These are phyloP conservation scores for Capsicum pubescens DNA, from an alignment of 257 asterid species.

Conservation along the genomic window DNA sequence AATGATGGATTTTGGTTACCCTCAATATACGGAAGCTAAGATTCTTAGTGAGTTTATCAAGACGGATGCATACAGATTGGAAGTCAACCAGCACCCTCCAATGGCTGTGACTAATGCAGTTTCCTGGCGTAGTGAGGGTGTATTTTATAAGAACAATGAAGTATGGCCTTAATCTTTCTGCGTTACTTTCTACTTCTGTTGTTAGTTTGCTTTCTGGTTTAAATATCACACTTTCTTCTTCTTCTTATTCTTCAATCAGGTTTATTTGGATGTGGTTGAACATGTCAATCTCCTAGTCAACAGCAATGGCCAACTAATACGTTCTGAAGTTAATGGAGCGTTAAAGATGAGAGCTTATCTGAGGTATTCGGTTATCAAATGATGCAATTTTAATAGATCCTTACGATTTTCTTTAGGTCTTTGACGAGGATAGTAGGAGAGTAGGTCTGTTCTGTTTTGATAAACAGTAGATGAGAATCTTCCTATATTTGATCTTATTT, in stretches of 20 bases:
- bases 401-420: not conserved
- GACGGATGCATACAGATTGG: conserved; percentile 99
- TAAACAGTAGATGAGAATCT: not conserved
- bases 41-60: conserved; percentile 97
- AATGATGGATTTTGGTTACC: conserved; percentile 99
- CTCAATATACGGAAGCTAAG: conserved; percentile 98
- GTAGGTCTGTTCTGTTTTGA: not conserved
- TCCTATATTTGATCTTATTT: not conserved
- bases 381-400: not conserved
- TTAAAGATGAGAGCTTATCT: conserved; percentile 96
- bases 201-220: not conserved
- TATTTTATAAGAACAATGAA: conserved; percentile 91
- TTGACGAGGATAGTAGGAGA: not conserved
- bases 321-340: conserved; percentile 98
- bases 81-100: conserved; percentile 96
- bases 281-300: conserved; percentile 98
- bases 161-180: conserved; percentile 45
- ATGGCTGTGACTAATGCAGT: conserved; percentile 99
- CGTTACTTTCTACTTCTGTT: not conserved
- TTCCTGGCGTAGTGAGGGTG: conserved; percentile 99
- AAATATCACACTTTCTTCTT: not conserved
- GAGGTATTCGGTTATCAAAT: conserved; percentile 60
- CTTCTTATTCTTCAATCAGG: conserved; percentile 54
- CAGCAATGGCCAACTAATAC: conserved; percentile 92
- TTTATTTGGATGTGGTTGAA: conserved; percentile 97